These are phyloP conservation scores for Acidomyces sp. DNA, from an alignment of 495 filamentous ascomycete genomes.

Conservation along the genomic window DNA sequence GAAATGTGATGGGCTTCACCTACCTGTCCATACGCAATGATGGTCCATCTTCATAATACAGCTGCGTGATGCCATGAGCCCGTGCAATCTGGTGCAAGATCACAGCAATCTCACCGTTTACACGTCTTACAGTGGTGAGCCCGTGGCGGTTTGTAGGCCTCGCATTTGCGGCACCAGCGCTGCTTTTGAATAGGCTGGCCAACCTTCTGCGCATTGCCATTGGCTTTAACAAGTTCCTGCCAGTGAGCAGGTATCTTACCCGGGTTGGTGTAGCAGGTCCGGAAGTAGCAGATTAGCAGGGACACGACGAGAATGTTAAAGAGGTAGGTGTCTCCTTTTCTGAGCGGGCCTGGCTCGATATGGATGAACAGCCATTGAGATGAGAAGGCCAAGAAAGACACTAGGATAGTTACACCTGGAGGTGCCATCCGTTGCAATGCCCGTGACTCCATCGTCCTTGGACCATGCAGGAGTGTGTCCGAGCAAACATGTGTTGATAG, in stretches of 20 bases:
- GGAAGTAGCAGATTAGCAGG: constrained; percentile 69
- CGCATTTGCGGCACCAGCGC: constrained; percentile 80
- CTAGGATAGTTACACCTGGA: constrained; percentile 53
- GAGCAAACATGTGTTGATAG: too few relatives aligned
- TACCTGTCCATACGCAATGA: constrained; percentile 86
- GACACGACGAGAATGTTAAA: constrained; percentile 64
- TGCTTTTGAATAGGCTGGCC: constrained; percentile 21
- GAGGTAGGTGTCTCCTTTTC: constrained; percentile 42
- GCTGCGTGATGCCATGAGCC: constrained; percentile 29
- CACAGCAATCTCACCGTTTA: constrained; percentile 47
- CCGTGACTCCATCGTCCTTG: constrained; percentile 7
- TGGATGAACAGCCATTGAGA: constrained; percentile 74
- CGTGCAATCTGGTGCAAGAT: background rate
- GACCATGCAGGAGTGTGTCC: too few relatives aligned
- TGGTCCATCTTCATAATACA: constrained; percentile 98
- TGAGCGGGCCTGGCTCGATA: constrained; percentile 56
- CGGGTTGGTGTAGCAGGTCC: constrained; percentile 64
- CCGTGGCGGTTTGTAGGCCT: constrained; percentile 67
- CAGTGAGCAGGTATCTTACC: constrained; percentile 38
- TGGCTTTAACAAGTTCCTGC: constrained; percentile 14
- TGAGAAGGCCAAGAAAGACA: constrained; percentile 67
- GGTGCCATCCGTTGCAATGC: constrained; percentile 27
- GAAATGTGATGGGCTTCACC: background rate
- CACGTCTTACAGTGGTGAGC: constrained; percentile 90
- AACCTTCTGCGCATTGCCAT: constrained; percentile 3